Base-by-base conservation (phyloP, 331 rosid species). In the Malus hybrid region DNA sequence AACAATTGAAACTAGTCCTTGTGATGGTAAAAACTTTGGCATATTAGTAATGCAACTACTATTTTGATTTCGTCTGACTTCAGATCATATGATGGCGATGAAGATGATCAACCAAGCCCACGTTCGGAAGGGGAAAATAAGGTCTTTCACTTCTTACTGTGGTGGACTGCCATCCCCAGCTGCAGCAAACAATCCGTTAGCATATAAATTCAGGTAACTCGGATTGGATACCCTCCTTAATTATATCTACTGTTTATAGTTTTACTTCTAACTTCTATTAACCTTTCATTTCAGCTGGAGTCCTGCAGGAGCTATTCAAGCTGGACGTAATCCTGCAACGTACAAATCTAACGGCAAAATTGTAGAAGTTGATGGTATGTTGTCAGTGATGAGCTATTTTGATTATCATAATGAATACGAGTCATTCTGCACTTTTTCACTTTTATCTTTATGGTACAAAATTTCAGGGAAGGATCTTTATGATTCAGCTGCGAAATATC, bases 61-160 rank as follows among this genome's bases (percentile, higher is more conserved):
- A 10, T 31, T 12, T 46, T 42, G 57, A 36, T 72, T 57, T 9
- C 42, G 12, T 72, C 55, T 28, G 77, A 80, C 74, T 81, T 75
- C 83, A 94, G 99, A 94, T 88, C 99, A 92, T 84, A 94, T 94
- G 99, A 90, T 94, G 89, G 97, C 97, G 48, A 94, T 94, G 99
- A 92, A 84, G 86, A 94, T 94, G 97, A 92, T 94, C 79, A 72
- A 92, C 31, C 78, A 89, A 78, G 96, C 92, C 7, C 99, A 87
- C 68, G 69, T 55, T 52, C 86, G 76, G 31, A 90, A 90, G 56
- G 97, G 96, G 50, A 90, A 73, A 78, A 73, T 94, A 27, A 89
- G 69, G 84, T 90, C 99, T 76, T 94, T 92, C 82, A 86, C 55
- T 70, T 92, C 99, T 79, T 90, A 94, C 82, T 94, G 99, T 60